Evolutionary conservation across 2,329 filamentous ascomycete genomes (phyloP), one percentile per base, ranked within the genome.

Genomic region (Fusarium sp.): DNA sequence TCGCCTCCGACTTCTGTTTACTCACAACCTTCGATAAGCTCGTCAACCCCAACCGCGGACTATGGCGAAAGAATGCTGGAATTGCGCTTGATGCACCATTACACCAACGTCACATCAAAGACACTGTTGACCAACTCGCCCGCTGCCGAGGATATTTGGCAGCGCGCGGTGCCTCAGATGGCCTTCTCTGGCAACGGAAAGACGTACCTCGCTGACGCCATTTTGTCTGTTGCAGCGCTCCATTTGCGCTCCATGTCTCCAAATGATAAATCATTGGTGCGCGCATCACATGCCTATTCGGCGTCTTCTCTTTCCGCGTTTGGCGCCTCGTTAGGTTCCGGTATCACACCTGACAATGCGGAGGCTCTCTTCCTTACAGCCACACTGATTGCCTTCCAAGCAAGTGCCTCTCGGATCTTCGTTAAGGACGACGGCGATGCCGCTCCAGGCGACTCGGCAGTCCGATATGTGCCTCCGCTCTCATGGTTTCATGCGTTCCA

Each of bases 401-500:
- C 91, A 70, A 85, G 88, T 28, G 83, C 92, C 40, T 84, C 88
- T 49, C 81, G 91, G 71, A 84, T 89, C 61, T 90, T 90, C 65
- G 84, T 84, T 60, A 86, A 88, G 51, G 87, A 89, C 57, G 87
- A 89, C 28, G 77, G 77, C 17, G 79, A 82, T 38, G 65, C 77
- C 10, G 74, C 75, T 13, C 71, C 75, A 5, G 78, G 79, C 47
- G 80, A 82, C 28, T 74, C 79, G 5, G 75, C 76, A n/a, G 79
- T 66, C 44, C 81, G 80, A 39, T 91, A 91, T 73, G 81, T 82
- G 19, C 77, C 90, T n/a, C 89, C 89, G 1, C 78, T 90, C 43
- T 84, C 87, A 5, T 91, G 88, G 88, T 91, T 91, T 64, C 88
- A 91, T 73, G 86, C 89, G 6, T 91, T 90, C 72, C 89, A 91